These are phyloP conservation scores for Tolypocladium inflatum DNA, from an alignment of 2,329 filamentous ascomycete species.

Conservation along the genomic window DNA sequence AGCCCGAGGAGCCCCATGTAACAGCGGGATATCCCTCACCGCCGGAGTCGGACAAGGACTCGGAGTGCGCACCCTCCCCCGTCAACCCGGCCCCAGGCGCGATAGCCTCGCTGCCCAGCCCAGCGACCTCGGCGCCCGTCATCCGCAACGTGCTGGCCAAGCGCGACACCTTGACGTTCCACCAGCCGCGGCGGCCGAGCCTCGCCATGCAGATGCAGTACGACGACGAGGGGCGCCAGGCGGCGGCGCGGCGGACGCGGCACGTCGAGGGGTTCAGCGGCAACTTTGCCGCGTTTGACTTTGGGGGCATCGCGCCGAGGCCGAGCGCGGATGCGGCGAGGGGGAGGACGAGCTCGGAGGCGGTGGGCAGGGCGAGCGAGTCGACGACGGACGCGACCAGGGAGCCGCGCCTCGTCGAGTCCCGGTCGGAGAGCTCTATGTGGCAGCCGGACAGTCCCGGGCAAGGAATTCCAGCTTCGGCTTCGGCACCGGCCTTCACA, in stretches of 20 bases:
- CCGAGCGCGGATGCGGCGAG: neutral
- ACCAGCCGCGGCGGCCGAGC: slow-evolving; percentile 34
- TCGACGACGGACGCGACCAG: neutral
- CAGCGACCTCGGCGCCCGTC: slow-evolving; percentile 31
- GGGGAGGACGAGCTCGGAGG: neutral
- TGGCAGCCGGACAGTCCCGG: neutral
- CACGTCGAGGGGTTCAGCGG: slow-evolving; percentile 24
- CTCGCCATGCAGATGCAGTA: slow-evolving; percentile 35
- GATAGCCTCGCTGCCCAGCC: slow-evolving; percentile 26
- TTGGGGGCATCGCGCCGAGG: slow-evolving; percentile 20
- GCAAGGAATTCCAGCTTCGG: neutral
- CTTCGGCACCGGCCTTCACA: neutral
- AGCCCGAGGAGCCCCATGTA: neutral
- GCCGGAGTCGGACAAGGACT: slow-evolving; percentile 23
- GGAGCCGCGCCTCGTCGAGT: neutral
- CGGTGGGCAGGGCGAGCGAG: neutral
- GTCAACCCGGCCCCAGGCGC: neutral
- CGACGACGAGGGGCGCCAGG: slow-evolving; percentile 9
- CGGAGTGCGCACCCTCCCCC: slow-evolving; percentile 11
- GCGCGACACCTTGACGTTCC: slow-evolving; percentile 40
- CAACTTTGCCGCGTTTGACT: slow-evolving; percentile 28
- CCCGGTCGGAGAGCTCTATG: neutral
- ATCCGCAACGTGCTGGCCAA: slow-evolving; percentile 39
- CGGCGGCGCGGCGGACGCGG: slow-evolving; percentile 10
- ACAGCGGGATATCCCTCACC: slow-evolving; percentile 25